Evolutionary conservation across 163 green algal species (phyloP).

Genomic region (Scenedesmus sp.): DNA sequence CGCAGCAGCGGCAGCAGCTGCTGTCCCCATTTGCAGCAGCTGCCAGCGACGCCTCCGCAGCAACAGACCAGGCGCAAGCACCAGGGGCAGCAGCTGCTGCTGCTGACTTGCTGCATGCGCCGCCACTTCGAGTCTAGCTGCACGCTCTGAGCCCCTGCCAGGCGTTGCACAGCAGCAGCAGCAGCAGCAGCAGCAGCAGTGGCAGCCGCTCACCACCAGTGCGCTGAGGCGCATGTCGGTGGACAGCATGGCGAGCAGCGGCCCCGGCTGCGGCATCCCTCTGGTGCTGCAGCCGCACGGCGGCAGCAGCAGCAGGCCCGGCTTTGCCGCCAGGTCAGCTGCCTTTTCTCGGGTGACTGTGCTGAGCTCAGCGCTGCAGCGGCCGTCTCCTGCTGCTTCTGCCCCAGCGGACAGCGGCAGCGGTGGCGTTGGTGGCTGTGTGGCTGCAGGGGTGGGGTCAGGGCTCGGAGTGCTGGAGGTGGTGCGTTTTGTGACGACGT

Average conservation of each 20-base stretch:
- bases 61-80: neutral
- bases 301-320: neutral
- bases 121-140: neutral
- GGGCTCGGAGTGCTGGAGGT: neutral
- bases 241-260: neutral
- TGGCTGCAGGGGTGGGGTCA: neutral
- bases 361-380: neutral
- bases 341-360: neutral
- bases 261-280: neutral
- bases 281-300: neutral
- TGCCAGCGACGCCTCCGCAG: neutral
- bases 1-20: neutral
- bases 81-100: neutral
- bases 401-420: neutral
- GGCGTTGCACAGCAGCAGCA: neutral
- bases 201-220: conserved; percentile 5
- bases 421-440: neutral
- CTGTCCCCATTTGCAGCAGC: neutral
- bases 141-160: neutral
- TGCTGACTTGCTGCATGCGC: neutral
- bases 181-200: neutral
- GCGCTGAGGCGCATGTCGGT: neutral
- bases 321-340: neutral
- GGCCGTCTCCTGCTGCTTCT: neutral
- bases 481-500: neutral